Evolutionary conservation across 2,329 filamentous ascomycete genomes (phyloP), one percentile per base, ranked within the genome.

Genomic region (Trichoderma pleuroti): DNA sequence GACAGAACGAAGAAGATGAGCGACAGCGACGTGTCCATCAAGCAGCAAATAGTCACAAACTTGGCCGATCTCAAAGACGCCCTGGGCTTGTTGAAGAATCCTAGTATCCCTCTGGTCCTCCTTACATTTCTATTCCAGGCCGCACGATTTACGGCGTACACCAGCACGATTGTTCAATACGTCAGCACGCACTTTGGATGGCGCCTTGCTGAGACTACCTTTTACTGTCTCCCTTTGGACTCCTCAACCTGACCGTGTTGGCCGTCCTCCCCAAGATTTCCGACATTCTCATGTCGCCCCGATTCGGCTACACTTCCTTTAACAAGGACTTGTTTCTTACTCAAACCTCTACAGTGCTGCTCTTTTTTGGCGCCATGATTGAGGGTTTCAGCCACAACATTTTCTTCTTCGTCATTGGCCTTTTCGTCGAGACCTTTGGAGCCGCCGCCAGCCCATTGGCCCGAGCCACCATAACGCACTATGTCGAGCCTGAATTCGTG

Each of bases 131-230:
- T 84, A 16, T 76, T 83, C 54, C 76, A 78, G 66, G 78, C 77
- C 46, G 80, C 82, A 12, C 74, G 82, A n/a, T 75, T 76, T 65
- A 73, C 77, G 0, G 80, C 81, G 7, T 79, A 81, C 72, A 77
- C 78, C 14, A 75, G 74, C 8, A 82, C 78, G 0, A 74, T 84
- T 34, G 76, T 79, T 5, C 83, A 84, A 74, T 82, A 82, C 52
- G 74, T 85, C 68, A 83, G 81, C 78, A 84, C 82, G 69, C 76
- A 83, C 70, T 84, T 84, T 59, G 78, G 78, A 62, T 84, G 82
- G 82, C 79, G 75, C 24, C 77, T 85, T 32, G 82, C 80, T 21
- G 77, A 83, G 68, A 81, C 79, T 0, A 82, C 80, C 70, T 78
- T 83, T 68, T 84, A 34, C 76, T 84, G 9, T 82, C 82, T 1